Conservation (phyloP, 257 asterid species). For the Nicotiana knightiana region DNA sequence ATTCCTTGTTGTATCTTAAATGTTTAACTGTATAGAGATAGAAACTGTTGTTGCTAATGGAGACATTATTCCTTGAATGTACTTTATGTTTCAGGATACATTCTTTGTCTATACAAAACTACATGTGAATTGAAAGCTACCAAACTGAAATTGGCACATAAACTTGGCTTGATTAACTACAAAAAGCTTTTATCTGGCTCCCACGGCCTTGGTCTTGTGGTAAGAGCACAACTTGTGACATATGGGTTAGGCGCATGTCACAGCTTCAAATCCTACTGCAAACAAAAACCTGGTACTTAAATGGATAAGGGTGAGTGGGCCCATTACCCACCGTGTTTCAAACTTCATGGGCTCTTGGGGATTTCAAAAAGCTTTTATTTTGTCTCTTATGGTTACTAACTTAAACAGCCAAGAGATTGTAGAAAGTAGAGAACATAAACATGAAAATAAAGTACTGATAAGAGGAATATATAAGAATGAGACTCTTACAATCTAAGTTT, state of each 20-base stretch:
- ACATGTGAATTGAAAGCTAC: background rate
- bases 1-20: background rate
- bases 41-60: background rate
- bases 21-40: background rate
- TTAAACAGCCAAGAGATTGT: background rate
- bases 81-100: background rate
- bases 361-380: background rate
- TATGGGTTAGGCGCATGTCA: too few species aligned
- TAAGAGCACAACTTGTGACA: too few species aligned
- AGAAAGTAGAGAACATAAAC: background rate
- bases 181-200: background rate
- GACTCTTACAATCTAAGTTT: slow-evolving; percentile 42
- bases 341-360: too few species aligned
- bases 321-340: too few species aligned
- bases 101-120: background rate
- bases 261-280: too few species aligned
- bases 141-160: background rate
- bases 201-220: too few species aligned
- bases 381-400: background rate
- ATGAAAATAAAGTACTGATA: slow-evolving; percentile 3
- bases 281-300: too few species aligned
- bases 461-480: background rate
- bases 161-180: background rate
- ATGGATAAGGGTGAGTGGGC: too few species aligned
- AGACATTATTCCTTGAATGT: background rate